Percentiles rank a stretch among this genome's conserved stretches.
phyloP scores from a whole-genome alignment of 129 eudicot genomes.

The Deinandra increscens region DNA sequence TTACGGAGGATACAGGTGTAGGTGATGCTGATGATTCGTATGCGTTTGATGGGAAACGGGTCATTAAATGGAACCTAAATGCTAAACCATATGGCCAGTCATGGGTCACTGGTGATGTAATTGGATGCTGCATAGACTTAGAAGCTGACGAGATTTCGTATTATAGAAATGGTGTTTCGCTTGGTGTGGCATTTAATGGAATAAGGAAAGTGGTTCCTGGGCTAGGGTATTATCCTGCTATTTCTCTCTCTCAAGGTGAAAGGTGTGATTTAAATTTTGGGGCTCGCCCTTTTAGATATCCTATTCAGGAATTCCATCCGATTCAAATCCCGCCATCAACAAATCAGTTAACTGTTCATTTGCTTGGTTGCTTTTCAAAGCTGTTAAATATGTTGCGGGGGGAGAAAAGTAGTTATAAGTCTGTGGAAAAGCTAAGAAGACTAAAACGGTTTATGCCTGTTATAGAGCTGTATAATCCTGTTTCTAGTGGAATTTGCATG shows the following conservation, averaged over 20 bases:
- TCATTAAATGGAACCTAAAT: constrained; percentile 79
- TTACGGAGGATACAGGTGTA: constrained; percentile 82
- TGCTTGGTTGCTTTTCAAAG: constrained; percentile 70
- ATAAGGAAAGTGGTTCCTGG: constrained; percentile 91
- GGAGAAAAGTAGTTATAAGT: constrained; percentile 50
- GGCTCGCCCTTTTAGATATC: constrained; percentile 66
- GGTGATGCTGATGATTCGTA: constrained; percentile 97
- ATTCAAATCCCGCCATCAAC: constrained; percentile 71
- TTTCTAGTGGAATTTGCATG: constrained; percentile 69
- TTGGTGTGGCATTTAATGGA: constrained; percentile 85
- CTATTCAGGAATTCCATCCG: constrained; percentile 74
- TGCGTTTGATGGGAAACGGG: constrained; percentile 92
- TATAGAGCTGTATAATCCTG: constrained; percentile 67
- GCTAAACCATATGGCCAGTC: constrained; percentile 77
- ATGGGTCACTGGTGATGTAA: constrained; percentile 94
- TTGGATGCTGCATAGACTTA: constrained; percentile 94
- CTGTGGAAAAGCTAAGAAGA: constrained; percentile 69
- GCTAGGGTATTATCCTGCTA: constrained; percentile 92
- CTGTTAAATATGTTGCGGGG: constrained; percentile 62
- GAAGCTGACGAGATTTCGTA: constrained; percentile 69
- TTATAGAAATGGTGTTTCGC: constrained; percentile 79
- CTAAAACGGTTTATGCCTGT: constrained; percentile 80
- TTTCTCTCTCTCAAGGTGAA: constrained; percentile 96
- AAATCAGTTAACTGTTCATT: constrained; percentile 39
- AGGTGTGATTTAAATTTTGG: constrained; percentile 91